Evolutionary conservation across 2,329 filamentous ascomycete species (phyloP).

Genomic region (Bisporella sp.): DNA sequence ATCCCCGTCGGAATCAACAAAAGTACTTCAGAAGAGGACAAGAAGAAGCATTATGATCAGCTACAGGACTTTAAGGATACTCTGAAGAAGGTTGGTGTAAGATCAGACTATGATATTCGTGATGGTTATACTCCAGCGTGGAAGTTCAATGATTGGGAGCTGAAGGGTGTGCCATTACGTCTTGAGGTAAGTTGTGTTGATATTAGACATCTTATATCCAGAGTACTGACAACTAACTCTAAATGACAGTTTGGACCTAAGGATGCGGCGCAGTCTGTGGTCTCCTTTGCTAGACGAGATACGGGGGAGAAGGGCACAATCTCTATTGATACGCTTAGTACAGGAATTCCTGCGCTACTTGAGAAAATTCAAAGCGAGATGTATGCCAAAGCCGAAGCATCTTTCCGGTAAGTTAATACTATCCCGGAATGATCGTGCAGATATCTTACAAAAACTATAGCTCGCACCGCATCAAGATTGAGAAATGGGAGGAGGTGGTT

Average conservation of each 20-base stretch:
- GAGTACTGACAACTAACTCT: too few relatives aligned
- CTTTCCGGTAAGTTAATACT: conserved; percentile 44
- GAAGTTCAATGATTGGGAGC: conserved; percentile 99
- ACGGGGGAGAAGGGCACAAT: conserved; percentile 77
- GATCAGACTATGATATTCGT: conserved; percentile 74
- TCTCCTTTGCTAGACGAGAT: conserved; percentile 83
- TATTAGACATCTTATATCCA: too few relatives aligned
- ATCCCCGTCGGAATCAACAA: conserved; percentile 91
- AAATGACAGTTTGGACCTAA: conserved; percentile 75
- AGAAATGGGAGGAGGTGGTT: conserved; percentile 85
- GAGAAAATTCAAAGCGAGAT: conserved; percentile 87
- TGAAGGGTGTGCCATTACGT: conserved; percentile 89
- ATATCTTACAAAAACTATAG: conserved; percentile 20
- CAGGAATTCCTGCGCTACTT: conserved; percentile 71
- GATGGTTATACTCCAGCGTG: conserved; percentile 90
- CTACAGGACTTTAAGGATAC: conserved; percentile 63
- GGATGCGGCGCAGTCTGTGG: conserved; percentile 77
- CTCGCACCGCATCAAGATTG: conserved; percentile 73
- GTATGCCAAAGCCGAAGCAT: conserved; percentile 62
- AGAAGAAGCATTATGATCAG: conserved; percentile 67
- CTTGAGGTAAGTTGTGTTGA: conserved; percentile 39
- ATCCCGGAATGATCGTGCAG: not conserved
- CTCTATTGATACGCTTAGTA: conserved; percentile 64
- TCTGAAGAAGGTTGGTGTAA: conserved; percentile 67
- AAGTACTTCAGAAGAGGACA: conserved; percentile 75